These are phyloP conservation scores for Cercospora brassicicola DNA, from an alignment of 2,329 filamentous ascomycete genomes.

Conservation along the genomic window DNA sequence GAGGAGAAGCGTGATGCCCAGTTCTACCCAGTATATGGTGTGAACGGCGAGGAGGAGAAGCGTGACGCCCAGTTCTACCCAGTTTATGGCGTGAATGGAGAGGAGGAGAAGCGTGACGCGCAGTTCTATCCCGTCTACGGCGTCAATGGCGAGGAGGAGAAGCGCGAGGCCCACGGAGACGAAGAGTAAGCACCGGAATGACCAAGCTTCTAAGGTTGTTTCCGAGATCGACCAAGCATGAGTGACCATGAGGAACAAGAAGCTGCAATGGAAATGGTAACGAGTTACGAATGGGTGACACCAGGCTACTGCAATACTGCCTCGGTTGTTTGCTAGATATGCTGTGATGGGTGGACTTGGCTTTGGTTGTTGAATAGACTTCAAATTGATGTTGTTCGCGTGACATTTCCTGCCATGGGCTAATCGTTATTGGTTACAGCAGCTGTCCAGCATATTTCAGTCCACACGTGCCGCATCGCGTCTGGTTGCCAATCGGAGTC, in stretches of 20 bases:
- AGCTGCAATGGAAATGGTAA: neutral
- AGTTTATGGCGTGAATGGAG: neutral
- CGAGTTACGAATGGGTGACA: neutral
- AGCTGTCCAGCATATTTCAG: neutral
- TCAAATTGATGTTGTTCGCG: neutral
- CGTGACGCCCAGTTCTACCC: neutral
- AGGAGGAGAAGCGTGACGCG: neutral
- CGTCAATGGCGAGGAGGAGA: neutral
- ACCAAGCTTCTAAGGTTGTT: neutral
- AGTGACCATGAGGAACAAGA: neutral
- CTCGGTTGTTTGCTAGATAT: neutral
- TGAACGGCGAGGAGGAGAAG: neutral
- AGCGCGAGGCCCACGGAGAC: neutral
- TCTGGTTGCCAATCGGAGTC: neutral
- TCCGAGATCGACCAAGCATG: neutral
- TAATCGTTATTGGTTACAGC: neutral
- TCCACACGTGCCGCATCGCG: neutral
- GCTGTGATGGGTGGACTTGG: neutral
- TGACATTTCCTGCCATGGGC: neutral
- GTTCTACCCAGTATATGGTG: constrained; percentile 4
- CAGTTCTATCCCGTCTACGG: neutral
- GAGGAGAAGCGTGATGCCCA: neutral
- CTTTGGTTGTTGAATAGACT: neutral
- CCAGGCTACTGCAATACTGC: neutral
- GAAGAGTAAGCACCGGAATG: neutral